Conservation (phyloP, 2,329 filamentous ascomycete species). For the Exophiala bonariae region DNA sequence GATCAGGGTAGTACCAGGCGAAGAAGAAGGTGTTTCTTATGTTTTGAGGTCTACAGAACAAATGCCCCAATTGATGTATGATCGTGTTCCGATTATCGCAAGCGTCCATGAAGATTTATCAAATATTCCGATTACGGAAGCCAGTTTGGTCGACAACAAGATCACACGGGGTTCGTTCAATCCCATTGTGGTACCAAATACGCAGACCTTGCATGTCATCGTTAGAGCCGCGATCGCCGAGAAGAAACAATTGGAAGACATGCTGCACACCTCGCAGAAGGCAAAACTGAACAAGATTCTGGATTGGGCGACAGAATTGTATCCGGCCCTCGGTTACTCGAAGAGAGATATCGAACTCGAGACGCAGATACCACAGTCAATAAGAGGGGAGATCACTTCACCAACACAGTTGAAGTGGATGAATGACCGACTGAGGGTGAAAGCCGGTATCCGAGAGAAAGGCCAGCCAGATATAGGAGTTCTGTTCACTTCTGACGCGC, state of each 20-base stretch:
- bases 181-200: constrained; percentile 21
- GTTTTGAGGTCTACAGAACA: background rate
- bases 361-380: constrained; percentile 2
- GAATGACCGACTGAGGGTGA: background rate
- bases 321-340: constrained; percentile 8
- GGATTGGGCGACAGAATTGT: constrained; percentile 12
- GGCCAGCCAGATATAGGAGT: background rate
- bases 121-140: constrained; percentile 3
- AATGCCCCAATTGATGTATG: background rate
- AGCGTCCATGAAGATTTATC: background rate
- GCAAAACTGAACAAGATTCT: constrained; percentile 14
- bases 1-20: background rate
- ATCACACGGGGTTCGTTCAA: background rate
- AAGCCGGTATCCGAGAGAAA: background rate
- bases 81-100: background rate
- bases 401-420: background rate
- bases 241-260: background rate
- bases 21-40: background rate
- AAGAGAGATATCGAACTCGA: constrained; percentile 17
- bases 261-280: background rate
- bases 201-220: constrained; percentile 25
- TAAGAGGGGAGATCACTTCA: background rate
- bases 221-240: constrained; percentile 21
- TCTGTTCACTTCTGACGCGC: background rate
- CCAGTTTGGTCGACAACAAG: background rate